Conservation (phyloP, 495 filamentous ascomycete species). For the Podospora anserina region DNA sequence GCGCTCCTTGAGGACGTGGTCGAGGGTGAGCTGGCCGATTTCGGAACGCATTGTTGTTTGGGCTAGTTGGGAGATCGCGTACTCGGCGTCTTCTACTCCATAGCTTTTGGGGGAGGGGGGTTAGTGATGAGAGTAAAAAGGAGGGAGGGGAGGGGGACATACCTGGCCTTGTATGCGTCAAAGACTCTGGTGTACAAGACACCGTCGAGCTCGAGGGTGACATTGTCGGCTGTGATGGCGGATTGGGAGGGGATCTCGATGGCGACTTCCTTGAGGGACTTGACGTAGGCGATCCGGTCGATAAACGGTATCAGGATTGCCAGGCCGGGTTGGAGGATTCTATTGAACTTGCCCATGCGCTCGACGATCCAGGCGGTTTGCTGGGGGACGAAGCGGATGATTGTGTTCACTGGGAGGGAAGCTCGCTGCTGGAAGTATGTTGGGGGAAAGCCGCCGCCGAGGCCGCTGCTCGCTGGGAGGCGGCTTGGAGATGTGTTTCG, state of each 20-base stretch:
- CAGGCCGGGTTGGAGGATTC: constrained; percentile 86
- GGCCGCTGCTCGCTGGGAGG: constrained; percentile 20
- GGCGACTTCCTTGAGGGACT: constrained; percentile 91
- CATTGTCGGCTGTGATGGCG: constrained; percentile 97
- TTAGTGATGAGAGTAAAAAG: constrained; percentile 12
- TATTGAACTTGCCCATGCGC: constrained; percentile 94
- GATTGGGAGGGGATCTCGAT: constrained; percentile 93
- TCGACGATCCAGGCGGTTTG: constrained; percentile 99
- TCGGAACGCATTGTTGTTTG: constrained; percentile 99
- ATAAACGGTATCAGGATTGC: constrained; percentile 86
- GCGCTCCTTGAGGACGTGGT: constrained; percentile 96
- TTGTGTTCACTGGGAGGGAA: constrained; percentile 82
- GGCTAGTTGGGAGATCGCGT: constrained; percentile 95
- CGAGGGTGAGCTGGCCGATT: constrained; percentile 92
- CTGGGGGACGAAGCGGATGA: constrained; percentile 95
- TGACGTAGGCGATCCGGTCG: constrained; percentile 96
- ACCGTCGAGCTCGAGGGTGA: constrained; percentile 92
- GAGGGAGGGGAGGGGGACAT: constrained; percentile 22
- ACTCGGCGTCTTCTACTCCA: constrained; percentile 97
- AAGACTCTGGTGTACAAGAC: constrained; percentile 93
- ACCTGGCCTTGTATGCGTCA: constrained; percentile 96
- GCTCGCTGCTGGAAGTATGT: constrained; percentile 55
- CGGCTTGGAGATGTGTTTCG: constrained; percentile 5
- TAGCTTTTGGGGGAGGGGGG: constrained; percentile 52
- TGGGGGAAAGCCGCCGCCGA: constrained; percentile 39